Evolutionary conservation across 345 rosid genomes (phyloP).

Genomic region (Euphorbia tirucalli): DNA sequence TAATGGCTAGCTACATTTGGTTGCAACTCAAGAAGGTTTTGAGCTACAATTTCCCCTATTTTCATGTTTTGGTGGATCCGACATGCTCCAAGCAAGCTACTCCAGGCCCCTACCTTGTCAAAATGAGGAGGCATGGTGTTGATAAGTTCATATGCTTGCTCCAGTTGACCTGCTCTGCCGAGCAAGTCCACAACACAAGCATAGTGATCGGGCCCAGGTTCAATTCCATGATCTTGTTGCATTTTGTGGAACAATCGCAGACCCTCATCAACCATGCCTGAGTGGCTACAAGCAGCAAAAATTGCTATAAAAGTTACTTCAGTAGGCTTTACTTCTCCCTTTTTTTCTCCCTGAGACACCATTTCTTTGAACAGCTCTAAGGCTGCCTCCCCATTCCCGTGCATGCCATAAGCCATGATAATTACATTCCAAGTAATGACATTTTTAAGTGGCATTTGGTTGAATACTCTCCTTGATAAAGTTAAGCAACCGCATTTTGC

Average conservation of each 20-base stretch:
- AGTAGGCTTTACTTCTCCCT: conserved; percentile 55
- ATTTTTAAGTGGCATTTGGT: conserved; percentile 59
- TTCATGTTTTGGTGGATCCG: conserved; percentile 62
- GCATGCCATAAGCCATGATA: conserved; percentile 94
- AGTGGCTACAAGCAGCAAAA: conserved; percentile 87
- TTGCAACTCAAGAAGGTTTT: conserved; percentile 57
- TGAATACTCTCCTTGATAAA: conserved; percentile 54
- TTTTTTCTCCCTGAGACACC: conserved; percentile 36
- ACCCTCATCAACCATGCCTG: conserved; percentile 84
- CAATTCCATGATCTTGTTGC: conserved; percentile 53
- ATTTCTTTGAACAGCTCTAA: conserved; percentile 54
- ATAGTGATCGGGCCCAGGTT: conserved; percentile 74
- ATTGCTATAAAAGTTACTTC: conserved; percentile 71
- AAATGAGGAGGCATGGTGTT: conserved; percentile 49
- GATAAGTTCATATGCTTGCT: conserved; percentile 57
- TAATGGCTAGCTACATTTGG: conserved; percentile 89
- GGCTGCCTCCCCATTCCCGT: conserved; percentile 72
- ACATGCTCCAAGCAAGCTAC: conserved; percentile 88
- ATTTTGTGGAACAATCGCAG: conserved; percentile 58
- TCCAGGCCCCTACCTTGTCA: conserved; percentile 71
- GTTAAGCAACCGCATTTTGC: conserved; percentile 82
- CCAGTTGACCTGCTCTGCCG: conserved; percentile 77
- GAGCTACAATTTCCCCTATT: conserved; percentile 74
- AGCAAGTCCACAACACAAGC: conserved; percentile 87
- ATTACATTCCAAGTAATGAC: conserved; percentile 86